Conservation (phyloP, 345 rosid genomes). For the Turnera subulata region DNA sequence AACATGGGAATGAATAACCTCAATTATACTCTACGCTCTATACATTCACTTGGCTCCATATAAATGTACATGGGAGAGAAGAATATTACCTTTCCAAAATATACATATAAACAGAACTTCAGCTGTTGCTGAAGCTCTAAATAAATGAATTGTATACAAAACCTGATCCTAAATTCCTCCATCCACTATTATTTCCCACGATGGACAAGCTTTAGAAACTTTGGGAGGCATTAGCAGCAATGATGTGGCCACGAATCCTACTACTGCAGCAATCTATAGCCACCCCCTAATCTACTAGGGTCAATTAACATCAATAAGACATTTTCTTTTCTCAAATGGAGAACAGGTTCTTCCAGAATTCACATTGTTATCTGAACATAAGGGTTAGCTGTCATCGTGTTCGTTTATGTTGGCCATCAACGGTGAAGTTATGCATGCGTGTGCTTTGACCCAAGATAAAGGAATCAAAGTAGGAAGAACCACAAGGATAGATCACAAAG, state of each 20-base stretch:
- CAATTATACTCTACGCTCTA: too few species aligned
- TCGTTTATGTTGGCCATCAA: not conserved
- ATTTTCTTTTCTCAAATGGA: conserved; percentile 4
- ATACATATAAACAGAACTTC: conserved; percentile 20
- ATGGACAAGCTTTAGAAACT: not conserved
- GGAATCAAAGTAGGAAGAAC: conserved; percentile 44
- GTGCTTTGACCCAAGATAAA: conserved; percentile 13
- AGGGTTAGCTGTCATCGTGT: conserved; percentile 1
- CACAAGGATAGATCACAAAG: conserved; percentile 49
- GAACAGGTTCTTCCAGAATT: conserved; percentile 13
- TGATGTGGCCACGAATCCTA: conserved; percentile 2
- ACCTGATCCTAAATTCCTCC: conserved; percentile 26
- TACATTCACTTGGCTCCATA: too few species aligned
- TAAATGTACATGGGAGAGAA: not conserved
- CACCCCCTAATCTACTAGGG: not conserved
- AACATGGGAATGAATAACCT: too few species aligned
- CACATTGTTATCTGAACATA: conserved; percentile 5
- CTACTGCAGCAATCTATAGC: conserved; percentile 6
- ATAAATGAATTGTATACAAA: conserved; percentile 17
- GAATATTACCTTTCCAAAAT: conserved; percentile 7
- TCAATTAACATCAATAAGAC: not conserved
- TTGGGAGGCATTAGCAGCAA: conserved; percentile 9
- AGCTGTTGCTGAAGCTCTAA: conserved; percentile 23
- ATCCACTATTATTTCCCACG: not conserved
- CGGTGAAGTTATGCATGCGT: conserved; percentile 1